phyloP scores from a whole-genome alignment of 257 asterid species.

The Petrea volubilis region DNA sequence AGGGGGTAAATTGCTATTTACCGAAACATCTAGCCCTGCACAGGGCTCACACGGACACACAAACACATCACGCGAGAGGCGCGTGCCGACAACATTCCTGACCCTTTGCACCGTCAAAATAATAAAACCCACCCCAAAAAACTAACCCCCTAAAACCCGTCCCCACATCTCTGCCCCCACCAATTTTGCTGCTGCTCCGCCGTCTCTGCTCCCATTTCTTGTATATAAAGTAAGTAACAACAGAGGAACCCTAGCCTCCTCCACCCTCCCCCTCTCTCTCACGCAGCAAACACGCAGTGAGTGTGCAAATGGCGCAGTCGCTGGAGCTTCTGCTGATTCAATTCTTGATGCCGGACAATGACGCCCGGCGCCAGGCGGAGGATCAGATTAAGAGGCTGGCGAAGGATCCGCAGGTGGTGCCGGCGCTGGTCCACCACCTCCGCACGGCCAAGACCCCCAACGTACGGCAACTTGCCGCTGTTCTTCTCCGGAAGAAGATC shows the following conservation, averaged over 20 bases:
- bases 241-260: constrained; percentile 33
- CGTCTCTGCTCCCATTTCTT: constrained; percentile 37
- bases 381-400: constrained; percentile 94
- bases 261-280: background rate
- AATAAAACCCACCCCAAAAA: constrained; percentile 12
- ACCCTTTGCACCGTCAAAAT: constrained; percentile 21
- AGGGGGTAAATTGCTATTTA: background rate
- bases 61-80: background rate
- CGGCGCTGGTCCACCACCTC: constrained; percentile 87
- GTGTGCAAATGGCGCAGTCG: constrained; percentile 81
- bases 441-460: constrained; percentile 99
- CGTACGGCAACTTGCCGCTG: constrained; percentile 97
- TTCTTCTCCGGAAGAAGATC: constrained; percentile 94
- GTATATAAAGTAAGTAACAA: constrained; percentile 32
- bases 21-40: background rate
- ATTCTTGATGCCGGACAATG: constrained; percentile 96
- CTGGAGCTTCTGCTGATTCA: constrained; percentile 86
- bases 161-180: constrained; percentile 26
- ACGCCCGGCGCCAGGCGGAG: constrained; percentile 98
- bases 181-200: constrained; percentile 28
- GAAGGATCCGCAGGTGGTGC: constrained; percentile 97
- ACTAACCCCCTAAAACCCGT: constrained; percentile 25
- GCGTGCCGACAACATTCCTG: constrained; percentile 26
- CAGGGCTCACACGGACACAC: background rate
- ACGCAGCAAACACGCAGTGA: constrained; percentile 20